These are phyloP conservation scores for Madurella fahalii DNA, from an alignment of 2,329 filamentous ascomycete species.

Conservation along the genomic window DNA sequence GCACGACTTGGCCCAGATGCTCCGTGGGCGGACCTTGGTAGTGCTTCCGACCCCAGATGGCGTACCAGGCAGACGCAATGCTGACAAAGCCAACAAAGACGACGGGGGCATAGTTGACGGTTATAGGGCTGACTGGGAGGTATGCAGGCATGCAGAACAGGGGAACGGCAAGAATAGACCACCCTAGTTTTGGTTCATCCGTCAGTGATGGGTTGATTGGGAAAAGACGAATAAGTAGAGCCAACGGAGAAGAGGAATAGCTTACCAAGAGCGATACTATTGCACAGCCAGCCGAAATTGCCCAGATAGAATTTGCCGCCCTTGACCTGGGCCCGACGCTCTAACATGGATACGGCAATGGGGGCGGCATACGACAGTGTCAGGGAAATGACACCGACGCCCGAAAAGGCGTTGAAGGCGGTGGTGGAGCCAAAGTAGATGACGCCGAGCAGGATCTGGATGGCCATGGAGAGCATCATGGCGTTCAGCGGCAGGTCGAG, in stretches of 20 bases:
- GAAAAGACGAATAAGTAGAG: slow-evolving; percentile 30
- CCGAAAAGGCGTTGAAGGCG: slow-evolving; percentile 70
- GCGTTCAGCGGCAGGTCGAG: slow-evolving; percentile 65
- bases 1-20: slow-evolving; percentile 6
- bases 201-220: background rate
- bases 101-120: slow-evolving; percentile 70
- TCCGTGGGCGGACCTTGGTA: slow-evolving; percentile 58
- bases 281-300: slow-evolving; percentile 55
- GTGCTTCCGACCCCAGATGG: slow-evolving; percentile 65
- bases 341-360: slow-evolving; percentile 59
- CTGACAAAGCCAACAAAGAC: slow-evolving; percentile 65
- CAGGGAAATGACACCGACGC: slow-evolving; percentile 65
- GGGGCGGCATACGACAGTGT: slow-evolving; percentile 66
- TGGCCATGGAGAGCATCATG: slow-evolving; percentile 66
- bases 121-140: slow-evolving; percentile 54
- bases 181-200: slow-evolving; percentile 39
- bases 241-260: slow-evolving; percentile 20
- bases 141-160: slow-evolving; percentile 69
- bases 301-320: slow-evolving; percentile 60
- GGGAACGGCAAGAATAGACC: slow-evolving; percentile 65
- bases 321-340: slow-evolving; percentile 55
- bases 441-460: slow-evolving; percentile 60
- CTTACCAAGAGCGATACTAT: slow-evolving; percentile 61
- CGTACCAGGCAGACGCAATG: slow-evolving; percentile 63
- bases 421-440: slow-evolving; percentile 67